Base-by-base conservation (phyloP, 2,329 filamentous ascomycete species). In the Claviceps sp. region DNA sequence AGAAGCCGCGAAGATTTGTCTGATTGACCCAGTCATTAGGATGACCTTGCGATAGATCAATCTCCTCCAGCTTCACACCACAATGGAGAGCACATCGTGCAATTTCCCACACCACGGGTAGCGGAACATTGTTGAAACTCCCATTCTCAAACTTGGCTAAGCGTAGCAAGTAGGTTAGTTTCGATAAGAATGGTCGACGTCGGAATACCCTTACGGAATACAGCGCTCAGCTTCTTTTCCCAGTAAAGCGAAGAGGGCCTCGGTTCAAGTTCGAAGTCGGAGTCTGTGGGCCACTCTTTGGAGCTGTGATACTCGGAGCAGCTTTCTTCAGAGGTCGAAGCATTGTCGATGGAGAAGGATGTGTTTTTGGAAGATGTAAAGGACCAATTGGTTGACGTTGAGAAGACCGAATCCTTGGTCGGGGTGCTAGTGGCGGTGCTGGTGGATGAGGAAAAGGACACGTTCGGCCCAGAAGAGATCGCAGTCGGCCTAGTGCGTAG, bases 21-120 rank as follows among this genome's bases (percentile, higher is more conserved):
- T 79, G 76, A 39, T 75, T 64, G 0, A 64, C 57, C 69, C 75
- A 77, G 0, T 13, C 6, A 1, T 52, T 55, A 1, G 68, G 60
- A 2, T 52, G 52, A 0, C 58, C 47, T 49, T 77, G 72, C 0
- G 52, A 40, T 3, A 74, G 42, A 3, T 64, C 56, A 8, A 69
- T 57, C 1, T 66, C 56, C 1, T 64, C 57, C 2, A 72, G 57
- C 29, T 72, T 62, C 2, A 77, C 66, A 0, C 60, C 60, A 52
- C 75, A 78, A 42, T 74, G 66, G 0, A 72, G 56, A 0, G 72
- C 71, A 17, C 74, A 68, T 11, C 77, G 69, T 0, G 71, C 69
- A 0, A 77, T 59, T 52, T 80, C 77, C 77, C 77, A 80, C 4
- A 70, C 58, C 5, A 79, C 65, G 2, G 70, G 68, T 2, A 79